Evolutionary conservation across 78 protist genomes (phyloP), one percentile per base, ranked within the genome.

Genomic region (Protostelium mycophagum): DNA sequence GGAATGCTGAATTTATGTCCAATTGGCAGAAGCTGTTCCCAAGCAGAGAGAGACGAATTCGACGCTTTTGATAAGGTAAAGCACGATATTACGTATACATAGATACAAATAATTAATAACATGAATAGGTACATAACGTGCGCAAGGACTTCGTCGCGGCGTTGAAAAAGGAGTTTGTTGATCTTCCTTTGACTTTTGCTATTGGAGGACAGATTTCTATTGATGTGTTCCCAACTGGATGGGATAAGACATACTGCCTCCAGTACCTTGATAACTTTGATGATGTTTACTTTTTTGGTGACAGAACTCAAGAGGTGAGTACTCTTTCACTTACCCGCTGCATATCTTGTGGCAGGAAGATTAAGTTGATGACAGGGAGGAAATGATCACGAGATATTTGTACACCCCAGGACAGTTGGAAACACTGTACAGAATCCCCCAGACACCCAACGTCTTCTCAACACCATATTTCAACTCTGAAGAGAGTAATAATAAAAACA

Each of bases 1-100:
- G 99, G 99, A 29, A 99, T 99, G 99, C 34, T 99, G 85, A 99
- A 99, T 92, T 90, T 99, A 63, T 96, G 98, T 1, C 99, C 99
- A 31, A 97, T 98, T 88, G 99, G 99, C 0, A 96, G 99, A 89
- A 96, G 97, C 96, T 98, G 99, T 91, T 38, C 95, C 83, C 98
- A 97, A 36, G 94, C 36, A 0, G 99, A 99, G 95, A 94, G 99
- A 28, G 94, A 92, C 36, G 99, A 93, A 34, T 99, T 98, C 86
- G 91, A 93, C 38, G 90, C 91, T 84, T 97, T 90, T 38, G 99
- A 99, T 84, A 83, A 87, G 34, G 96, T 94, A 23, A 28, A 83
- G n/a, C n/a, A n/a, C n/a, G n/a, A n/a, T n/a, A n/a, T 87, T 34
- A 5, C 28, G 31, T 85, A 84, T 86, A 25, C 1, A 35, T 88